These are phyloP conservation scores for Vaccinium vitisidaea DNA, from an alignment of 148 eudicot species.

Conservation along the genomic window DNA sequence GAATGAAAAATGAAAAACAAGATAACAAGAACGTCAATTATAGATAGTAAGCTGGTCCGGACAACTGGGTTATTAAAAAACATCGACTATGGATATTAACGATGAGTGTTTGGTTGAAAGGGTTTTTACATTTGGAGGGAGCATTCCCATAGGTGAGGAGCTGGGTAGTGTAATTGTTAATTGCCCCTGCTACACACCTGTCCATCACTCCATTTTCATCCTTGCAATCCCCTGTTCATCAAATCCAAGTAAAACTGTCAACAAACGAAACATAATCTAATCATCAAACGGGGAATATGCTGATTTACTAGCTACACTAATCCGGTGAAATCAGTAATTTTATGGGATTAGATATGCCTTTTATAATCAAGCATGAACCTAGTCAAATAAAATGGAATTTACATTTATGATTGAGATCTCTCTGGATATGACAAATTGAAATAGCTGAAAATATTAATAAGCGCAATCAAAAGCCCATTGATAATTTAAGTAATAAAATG, in stretches of 20 bases:
- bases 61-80: too few species aligned
- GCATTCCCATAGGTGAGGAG: slow-evolving; percentile 44
- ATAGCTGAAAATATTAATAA: neutral
- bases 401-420: neutral
- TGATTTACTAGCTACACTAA: neutral
- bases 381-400: neutral
- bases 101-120: neutral
- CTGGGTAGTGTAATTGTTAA: slow-evolving; percentile 78
- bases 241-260: neutral
- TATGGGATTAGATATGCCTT: neutral
- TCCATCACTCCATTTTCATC: slow-evolving; percentile 65
- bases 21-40: neutral
- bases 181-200: slow-evolving; percentile 87
- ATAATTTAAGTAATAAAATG: neutral
- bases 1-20: neutral
- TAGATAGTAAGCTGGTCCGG: too few species aligned
- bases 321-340: neutral
- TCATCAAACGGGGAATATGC: neutral
- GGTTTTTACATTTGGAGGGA: slow-evolving; percentile 25
- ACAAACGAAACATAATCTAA: neutral
- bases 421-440: neutral
- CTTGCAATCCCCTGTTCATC: slow-evolving; percentile 71
- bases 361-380: neutral
- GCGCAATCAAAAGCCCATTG: neutral
- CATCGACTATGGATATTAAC: neutral